Conservation (phyloP, 768 basidiomycete genomes). For the Kwoniella mangroviensis region DNA sequence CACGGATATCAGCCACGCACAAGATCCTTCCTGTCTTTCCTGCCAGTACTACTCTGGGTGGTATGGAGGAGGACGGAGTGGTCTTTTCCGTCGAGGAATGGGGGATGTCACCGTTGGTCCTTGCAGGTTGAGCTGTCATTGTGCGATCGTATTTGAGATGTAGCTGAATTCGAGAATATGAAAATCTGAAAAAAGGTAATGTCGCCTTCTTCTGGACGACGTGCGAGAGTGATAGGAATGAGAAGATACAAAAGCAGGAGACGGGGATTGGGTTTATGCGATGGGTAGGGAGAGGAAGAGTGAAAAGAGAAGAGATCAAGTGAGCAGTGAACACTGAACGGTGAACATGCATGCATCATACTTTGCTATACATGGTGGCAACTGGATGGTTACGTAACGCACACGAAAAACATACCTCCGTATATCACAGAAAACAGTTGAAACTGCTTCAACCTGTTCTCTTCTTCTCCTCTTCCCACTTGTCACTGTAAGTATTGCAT, state of each 20-base stretch:
- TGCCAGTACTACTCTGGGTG: constrained; percentile 44
- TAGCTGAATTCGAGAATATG: too few species aligned
- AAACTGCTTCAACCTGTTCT: neutral
- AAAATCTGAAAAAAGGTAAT: too few species aligned
- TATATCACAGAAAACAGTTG: neutral
- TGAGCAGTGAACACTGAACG: too few species aligned
- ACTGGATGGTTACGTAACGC: neutral
- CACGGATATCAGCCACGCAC: constrained; percentile 79
- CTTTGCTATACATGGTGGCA: neutral
- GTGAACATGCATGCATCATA: neutral
- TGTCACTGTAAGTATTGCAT: neutral
- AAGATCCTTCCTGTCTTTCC: constrained; percentile 67
- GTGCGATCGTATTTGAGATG: neutral
- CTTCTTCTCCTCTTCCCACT: neutral
- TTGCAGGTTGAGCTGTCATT: constrained; percentile 20
- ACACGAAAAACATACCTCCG: neutral
- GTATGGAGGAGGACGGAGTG: constrained; percentile 30
- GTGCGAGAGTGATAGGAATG: neutral
- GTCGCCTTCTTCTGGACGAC: too few species aligned
- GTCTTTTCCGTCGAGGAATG: constrained; percentile 45
- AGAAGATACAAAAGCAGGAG: neutral
- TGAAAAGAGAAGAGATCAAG: neutral
- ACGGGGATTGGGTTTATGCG: neutral
- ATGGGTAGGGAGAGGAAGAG: neutral
- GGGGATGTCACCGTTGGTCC: constrained; percentile 41